phyloP scores from a whole-genome alignment of 495 filamentous ascomycete species.

The Penicillium egyptiacum region DNA sequence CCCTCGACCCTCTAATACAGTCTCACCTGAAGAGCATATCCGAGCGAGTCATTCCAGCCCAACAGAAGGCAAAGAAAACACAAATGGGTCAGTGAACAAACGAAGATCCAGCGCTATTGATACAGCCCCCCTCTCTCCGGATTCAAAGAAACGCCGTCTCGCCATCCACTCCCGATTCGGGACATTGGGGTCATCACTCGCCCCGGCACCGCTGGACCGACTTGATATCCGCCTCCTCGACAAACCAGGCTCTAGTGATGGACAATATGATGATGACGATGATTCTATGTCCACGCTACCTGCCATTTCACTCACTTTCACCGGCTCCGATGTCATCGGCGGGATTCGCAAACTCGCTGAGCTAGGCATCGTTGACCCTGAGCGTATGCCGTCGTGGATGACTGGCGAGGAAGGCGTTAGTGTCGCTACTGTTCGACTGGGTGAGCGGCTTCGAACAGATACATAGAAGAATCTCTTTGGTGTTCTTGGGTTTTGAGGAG shows the following conservation, averaged over 20 bases:
- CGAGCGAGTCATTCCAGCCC: slow-evolving; percentile 17
- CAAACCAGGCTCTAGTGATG: slow-evolving; percentile 18
- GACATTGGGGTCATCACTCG: slow-evolving; percentile 32
- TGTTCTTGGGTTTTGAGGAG: slow-evolving; percentile 7
- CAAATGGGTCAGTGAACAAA: slow-evolving; percentile 19
- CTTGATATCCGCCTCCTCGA: slow-evolving; percentile 40
- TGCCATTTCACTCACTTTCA: slow-evolving; percentile 61
- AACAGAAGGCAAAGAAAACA: slow-evolving; percentile 28
- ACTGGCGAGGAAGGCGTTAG: slow-evolving; percentile 83
- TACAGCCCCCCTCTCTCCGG: slow-evolving; percentile 57
- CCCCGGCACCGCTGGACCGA: slow-evolving; percentile 31
- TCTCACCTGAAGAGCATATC: slow-evolving; percentile 44
- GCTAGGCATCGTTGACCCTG: slow-evolving; percentile 67
- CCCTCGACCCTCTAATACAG: slow-evolving; percentile 42
- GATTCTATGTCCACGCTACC: slow-evolving; percentile 15
- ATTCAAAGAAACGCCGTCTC: slow-evolving; percentile 57
- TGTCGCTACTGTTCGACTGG: slow-evolving; percentile 62
- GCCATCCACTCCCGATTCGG: slow-evolving; percentile 56
- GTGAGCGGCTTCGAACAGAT: slow-evolving; percentile 45
- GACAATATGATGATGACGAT: slow-evolving; percentile 18
- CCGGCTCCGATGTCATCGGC: slow-evolving; percentile 77
- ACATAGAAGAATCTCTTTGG: slow-evolving; percentile 15
- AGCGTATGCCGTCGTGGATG: slow-evolving; percentile 86
- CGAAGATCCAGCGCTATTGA: slow-evolving; percentile 17
- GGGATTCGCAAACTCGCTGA: slow-evolving; percentile 77